These are phyloP conservation scores for Polytrichum commune DNA, from an alignment of 225 moss, liverwort and hornwort species.

Conservation along the genomic window DNA sequence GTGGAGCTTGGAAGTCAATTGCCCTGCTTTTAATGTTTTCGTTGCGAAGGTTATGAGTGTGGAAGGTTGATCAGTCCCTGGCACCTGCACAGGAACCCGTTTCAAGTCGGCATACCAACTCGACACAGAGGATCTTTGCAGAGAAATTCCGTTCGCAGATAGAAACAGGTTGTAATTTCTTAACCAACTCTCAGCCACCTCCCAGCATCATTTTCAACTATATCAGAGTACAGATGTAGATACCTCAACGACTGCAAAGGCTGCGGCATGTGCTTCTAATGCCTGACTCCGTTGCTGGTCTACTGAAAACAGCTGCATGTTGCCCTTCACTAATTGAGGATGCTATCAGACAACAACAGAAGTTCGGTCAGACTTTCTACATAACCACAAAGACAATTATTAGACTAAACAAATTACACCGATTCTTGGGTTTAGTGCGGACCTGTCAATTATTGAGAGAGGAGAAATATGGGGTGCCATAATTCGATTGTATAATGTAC, in stretches of 20 bases:
- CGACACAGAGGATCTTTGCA: too few relatives aligned
- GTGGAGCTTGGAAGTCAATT: conserved; percentile 39
- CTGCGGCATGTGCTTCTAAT: conserved; percentile 94
- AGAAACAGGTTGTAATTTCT: too few relatives aligned
- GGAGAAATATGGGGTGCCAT: too few relatives aligned
- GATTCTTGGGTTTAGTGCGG: too few relatives aligned
- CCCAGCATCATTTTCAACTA: too few relatives aligned
- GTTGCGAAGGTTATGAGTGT: conserved; percentile 30
- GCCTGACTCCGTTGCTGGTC: conserved; percentile 99
- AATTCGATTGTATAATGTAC: neutral
- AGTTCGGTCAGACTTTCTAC: neutral
- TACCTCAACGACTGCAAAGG: conserved; percentile 43
- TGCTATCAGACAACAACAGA: conserved; percentile 50
- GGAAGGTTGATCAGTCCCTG: conserved; percentile 27
- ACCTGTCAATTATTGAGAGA: too few relatives aligned
- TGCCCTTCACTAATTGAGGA: conserved; percentile 96
- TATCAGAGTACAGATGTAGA: conserved; percentile 12
- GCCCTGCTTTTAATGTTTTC: conserved; percentile 24
- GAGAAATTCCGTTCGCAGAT: too few relatives aligned
- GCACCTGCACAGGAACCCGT: conserved; percentile 16
- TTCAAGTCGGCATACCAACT: neutral
- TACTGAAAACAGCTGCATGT: conserved; percentile 98
- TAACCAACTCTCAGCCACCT: too few relatives aligned
- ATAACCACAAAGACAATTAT: neutral
- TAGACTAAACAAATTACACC: neutral